Percentiles rank a stretch among this genome's conserved stretches.
Conservation (phyloP, 1,284 basidiomycete species). For the Papiliotrema nemorosa region DNA sequence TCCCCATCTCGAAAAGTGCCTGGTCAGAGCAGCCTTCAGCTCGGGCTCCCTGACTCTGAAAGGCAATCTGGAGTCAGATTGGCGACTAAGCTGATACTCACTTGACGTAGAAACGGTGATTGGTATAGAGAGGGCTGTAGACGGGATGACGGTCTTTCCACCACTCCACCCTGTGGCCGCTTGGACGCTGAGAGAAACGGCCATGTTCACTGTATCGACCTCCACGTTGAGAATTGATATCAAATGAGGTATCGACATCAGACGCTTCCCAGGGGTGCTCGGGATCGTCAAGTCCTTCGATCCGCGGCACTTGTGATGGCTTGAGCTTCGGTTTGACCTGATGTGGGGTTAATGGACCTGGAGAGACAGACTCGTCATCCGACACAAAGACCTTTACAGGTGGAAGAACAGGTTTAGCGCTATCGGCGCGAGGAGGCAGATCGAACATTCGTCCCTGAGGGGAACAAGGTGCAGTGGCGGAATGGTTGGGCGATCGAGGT, state of each 20-base stretch:
- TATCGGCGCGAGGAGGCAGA: conserved; percentile 11
- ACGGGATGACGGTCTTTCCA: conserved; percentile 26
- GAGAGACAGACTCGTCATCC: conserved; percentile 2
- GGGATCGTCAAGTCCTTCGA: not conserved
- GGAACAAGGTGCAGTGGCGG: too few relatives aligned
- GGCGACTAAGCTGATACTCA: conserved; percentile 10
- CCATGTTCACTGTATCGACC: not conserved
- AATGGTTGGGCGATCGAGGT: too few relatives aligned
- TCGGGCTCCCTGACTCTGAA: conserved; percentile 18
- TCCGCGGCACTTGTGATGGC: too few relatives aligned
- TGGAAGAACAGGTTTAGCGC: conserved; percentile 4
- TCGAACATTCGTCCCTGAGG: not conserved
- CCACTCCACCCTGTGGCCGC: conserved; percentile 10
- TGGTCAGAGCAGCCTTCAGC: conserved; percentile 9
- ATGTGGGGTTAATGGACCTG: too few relatives aligned
- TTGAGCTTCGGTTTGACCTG: too few relatives aligned
- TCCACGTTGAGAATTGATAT: not conserved
- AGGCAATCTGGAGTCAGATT: conserved; percentile 19
- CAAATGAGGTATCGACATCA: not conserved
- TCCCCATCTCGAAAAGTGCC: conserved; percentile 35
- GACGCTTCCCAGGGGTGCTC: not conserved
- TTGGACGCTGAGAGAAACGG: not conserved
- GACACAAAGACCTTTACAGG: conserved; percentile 4
- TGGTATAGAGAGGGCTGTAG: conserved; percentile 22
- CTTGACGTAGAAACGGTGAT: conserved; percentile 23